Conservation (phyloP, 164 flowering plant species). For the Vitis amurensis region DNA sequence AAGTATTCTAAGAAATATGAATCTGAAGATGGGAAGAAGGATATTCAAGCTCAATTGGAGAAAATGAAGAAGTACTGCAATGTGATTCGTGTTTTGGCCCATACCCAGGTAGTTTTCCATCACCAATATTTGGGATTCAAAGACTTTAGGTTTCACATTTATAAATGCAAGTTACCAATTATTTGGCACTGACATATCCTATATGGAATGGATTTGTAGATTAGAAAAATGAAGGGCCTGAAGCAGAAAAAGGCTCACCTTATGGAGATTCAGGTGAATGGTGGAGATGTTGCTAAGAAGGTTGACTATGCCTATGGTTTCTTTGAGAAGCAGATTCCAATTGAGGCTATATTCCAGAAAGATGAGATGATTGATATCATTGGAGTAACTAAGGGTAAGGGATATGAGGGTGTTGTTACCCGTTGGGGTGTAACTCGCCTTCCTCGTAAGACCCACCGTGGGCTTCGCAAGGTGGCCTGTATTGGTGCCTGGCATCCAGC, state of each 20-base stretch:
- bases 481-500: conserved; percentile 90
- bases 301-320: conserved; percentile 69
- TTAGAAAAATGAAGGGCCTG: conserved; percentile 70
- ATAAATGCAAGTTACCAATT: too few relatives aligned
- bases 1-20: conserved; percentile 70
- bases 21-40: conserved; percentile 61
- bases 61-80: conserved; percentile 66
- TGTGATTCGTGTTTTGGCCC: conserved; percentile 73
- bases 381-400: conserved; percentile 82
- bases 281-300: conserved; percentile 61
- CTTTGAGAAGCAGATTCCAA: conserved; percentile 70
- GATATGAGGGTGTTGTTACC: conserved; percentile 81
- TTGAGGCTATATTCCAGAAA: conserved; percentile 72
- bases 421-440: conserved; percentile 84
- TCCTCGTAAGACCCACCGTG: conserved; percentile 74
- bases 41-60: conserved; percentile 57
- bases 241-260: conserved; percentile 80
- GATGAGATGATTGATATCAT: conserved; percentile 83
- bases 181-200: neutral
- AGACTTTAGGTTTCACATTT: too few relatives aligned
- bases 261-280: conserved; percentile 81
- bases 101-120: conserved; percentile 55
- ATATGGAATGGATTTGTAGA: conserved; percentile 25
- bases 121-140: too few relatives aligned
- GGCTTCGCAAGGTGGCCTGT: conserved; percentile 74